Percentiles rank a stretch among this genome's conserved stretches.
phyloP scores from a whole-genome alignment of 2,329 filamentous ascomycete species.

The Cryphonectria japonica region DNA sequence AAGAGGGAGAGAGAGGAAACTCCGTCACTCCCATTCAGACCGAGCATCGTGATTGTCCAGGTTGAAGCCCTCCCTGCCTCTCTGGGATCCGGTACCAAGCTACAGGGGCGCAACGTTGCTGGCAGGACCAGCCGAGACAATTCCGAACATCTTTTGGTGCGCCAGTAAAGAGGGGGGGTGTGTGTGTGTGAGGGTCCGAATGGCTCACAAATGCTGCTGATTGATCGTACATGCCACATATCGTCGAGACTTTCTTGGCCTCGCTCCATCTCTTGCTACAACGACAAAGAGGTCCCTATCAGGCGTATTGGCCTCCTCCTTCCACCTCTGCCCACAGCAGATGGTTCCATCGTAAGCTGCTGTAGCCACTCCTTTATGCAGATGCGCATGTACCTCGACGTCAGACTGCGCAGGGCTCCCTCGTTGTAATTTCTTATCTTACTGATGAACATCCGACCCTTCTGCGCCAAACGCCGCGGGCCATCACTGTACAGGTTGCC shows the following conservation, averaged over 20 bases:
- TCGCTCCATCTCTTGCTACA: background rate
- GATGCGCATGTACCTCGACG: background rate
- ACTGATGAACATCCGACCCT: background rate
- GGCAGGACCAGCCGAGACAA: background rate
- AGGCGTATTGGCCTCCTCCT: background rate
- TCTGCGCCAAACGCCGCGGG: background rate
- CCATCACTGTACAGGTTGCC: background rate
- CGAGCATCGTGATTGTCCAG: background rate
- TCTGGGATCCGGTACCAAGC: background rate
- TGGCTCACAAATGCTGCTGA: background rate
- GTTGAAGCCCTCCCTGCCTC: background rate
- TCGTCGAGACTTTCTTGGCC: background rate
- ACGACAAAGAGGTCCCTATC: background rate
- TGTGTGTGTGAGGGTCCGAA: background rate
- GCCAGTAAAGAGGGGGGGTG: no score
- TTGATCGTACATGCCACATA: conserved; percentile 4
- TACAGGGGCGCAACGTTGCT: background rate
- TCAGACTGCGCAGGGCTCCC: background rate
- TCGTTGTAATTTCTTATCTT: background rate
- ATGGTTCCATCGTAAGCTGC: background rate
- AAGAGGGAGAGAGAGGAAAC: background rate
- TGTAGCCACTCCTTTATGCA: background rate
- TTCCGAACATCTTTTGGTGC: background rate
- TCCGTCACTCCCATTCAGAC: background rate
- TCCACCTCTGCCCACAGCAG: background rate